Evolutionary conservation across 2,329 filamentous ascomycete genomes (phyloP).

Genomic region (Neophaeococcomyces mojaviensis): DNA sequence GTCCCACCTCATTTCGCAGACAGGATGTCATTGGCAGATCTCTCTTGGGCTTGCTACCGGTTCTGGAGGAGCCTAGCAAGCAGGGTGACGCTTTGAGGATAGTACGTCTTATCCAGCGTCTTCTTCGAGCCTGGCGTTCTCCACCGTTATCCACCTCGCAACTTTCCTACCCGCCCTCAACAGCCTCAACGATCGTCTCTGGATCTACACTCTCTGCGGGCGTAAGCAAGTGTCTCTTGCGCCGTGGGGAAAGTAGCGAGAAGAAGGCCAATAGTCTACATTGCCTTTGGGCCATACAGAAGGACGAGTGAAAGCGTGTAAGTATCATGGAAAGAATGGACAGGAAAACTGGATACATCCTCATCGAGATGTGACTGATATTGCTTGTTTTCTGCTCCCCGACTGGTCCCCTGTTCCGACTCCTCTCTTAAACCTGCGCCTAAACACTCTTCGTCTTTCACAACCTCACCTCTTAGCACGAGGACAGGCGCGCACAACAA

Average conservation of each 20-base stretch:
- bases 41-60: not conserved
- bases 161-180: constrained; percentile 6
- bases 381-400: not conserved
- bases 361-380: constrained; percentile 5
- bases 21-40: not conserved
- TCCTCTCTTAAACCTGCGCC: constrained; percentile 1
- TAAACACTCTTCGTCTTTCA: not conserved
- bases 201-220: constrained; percentile 4
- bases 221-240: not conserved
- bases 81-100: not conserved
- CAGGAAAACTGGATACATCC: not conserved
- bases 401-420: constrained; percentile 4
- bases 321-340: not conserved
- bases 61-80: not conserved
- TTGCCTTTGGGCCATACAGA: not conserved
- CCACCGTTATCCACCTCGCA: constrained; percentile 1
- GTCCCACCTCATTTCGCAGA: constrained; percentile 3
- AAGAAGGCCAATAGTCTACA: not conserved
- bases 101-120: not conserved
- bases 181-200: not conserved
- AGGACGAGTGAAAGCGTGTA: not conserved
- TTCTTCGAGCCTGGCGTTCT: constrained; percentile 2
- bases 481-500: constrained; percentile 4
- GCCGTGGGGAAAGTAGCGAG: constrained; percentile 4
- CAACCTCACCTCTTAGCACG: constrained; percentile 1